Percentiles rank a stretch among this genome's conserved stretches.
These are phyloP conservation scores for Paraphoma sp. DNA, from an alignment of 2,329 filamentous ascomycete species.

Conservation along the genomic window DNA sequence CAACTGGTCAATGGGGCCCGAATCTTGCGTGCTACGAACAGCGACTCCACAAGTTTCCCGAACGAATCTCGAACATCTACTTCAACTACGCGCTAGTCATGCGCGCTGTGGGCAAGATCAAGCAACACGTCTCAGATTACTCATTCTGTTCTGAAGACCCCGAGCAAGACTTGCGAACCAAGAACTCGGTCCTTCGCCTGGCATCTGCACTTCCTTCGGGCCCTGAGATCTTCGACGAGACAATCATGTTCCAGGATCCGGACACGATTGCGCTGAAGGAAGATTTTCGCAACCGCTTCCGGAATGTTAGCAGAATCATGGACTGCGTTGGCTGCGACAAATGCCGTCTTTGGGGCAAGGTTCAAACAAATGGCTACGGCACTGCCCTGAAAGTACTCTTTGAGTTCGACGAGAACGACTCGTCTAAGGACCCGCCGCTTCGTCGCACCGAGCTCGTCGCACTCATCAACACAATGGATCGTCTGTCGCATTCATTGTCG, in stretches of 20 bases:
- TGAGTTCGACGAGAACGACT: slow-evolving; percentile 78
- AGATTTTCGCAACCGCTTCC: slow-evolving; percentile 95
- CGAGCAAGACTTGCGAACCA: slow-evolving; percentile 78
- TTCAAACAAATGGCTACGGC: slow-evolving; percentile 94
- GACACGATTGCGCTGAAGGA: slow-evolving; percentile 83
- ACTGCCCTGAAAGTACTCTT: slow-evolving; percentile 95
- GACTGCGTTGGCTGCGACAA: slow-evolving; percentile 99
- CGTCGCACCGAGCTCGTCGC: slow-evolving; percentile 92
- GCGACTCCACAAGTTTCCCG: slow-evolving; percentile 83
- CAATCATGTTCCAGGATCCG: slow-evolving; percentile 84
- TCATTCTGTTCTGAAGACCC: slow-evolving; percentile 91
- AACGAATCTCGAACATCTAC: slow-evolving; percentile 95
- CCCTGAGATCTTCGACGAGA: slow-evolving; percentile 88
- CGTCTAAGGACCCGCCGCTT: slow-evolving; percentile 70
- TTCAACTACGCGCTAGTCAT: slow-evolving; percentile 98
- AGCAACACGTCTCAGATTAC: slow-evolving; percentile 80
- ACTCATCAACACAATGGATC: slow-evolving; percentile 90
- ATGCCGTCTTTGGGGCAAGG: slow-evolving; percentile 95
- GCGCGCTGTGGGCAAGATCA: slow-evolving; percentile 88
- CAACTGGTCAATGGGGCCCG: slow-evolving; percentile 89
- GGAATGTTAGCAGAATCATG: slow-evolving; percentile 96
- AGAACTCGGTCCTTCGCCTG: slow-evolving; percentile 79
- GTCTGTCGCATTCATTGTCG: slow-evolving; percentile 80
- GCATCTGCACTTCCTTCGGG: slow-evolving; percentile 71
- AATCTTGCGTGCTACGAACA: slow-evolving; percentile 89